Percentiles rank a stretch among this genome's conserved stretches.
Conservation (phyloP, 2,329 filamentous ascomycete species). For the Apiospora kogelbergensis region DNA sequence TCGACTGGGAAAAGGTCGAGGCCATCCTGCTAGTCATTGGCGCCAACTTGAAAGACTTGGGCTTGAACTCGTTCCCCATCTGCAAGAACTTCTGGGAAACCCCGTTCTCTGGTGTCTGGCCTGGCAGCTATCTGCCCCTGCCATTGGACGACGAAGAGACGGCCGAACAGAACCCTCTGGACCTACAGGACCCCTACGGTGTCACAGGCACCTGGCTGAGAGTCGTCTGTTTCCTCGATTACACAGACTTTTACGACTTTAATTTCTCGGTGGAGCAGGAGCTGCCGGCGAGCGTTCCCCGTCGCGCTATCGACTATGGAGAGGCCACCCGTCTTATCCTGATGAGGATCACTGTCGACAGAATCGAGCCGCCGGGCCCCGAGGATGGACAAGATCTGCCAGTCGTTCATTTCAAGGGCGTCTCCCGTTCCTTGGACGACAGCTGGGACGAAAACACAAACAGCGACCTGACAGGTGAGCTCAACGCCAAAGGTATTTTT, state of each 20-base stretch:
- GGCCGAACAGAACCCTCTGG: slow-evolving; percentile 31
- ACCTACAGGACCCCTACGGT: slow-evolving; percentile 66
- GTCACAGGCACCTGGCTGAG: slow-evolving; percentile 72
- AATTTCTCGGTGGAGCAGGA: slow-evolving; percentile 57
- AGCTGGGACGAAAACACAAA: slow-evolving; percentile 69
- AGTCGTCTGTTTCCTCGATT: slow-evolving; percentile 60
- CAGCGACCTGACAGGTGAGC: slow-evolving; percentile 61
- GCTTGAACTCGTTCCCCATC: slow-evolving; percentile 41
- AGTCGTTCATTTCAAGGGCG: slow-evolving; percentile 67
- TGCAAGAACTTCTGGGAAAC: slow-evolving; percentile 53
- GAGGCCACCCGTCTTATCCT: slow-evolving; percentile 71
- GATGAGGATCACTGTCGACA: slow-evolving; percentile 64
- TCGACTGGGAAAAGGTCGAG: slow-evolving; percentile 82
- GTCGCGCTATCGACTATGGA: slow-evolving; percentile 55
- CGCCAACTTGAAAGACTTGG: slow-evolving; percentile 57
- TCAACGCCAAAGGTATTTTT: slow-evolving; percentile 27
- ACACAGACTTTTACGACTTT: slow-evolving; percentile 69
- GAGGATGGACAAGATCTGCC: slow-evolving; percentile 59
- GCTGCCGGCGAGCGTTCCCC: slow-evolving; percentile 42
- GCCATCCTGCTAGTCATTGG: slow-evolving; percentile 69
- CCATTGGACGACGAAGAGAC: slow-evolving; percentile 33
- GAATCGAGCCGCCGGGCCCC: slow-evolving; percentile 57
- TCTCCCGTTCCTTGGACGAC: slow-evolving; percentile 60
- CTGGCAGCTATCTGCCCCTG: slow-evolving; percentile 46
- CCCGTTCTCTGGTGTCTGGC: slow-evolving; percentile 58